Evolutionary conservation across 1,139 yeast species (phyloP).

Genomic region (Magnusiomyces sp.): DNA sequence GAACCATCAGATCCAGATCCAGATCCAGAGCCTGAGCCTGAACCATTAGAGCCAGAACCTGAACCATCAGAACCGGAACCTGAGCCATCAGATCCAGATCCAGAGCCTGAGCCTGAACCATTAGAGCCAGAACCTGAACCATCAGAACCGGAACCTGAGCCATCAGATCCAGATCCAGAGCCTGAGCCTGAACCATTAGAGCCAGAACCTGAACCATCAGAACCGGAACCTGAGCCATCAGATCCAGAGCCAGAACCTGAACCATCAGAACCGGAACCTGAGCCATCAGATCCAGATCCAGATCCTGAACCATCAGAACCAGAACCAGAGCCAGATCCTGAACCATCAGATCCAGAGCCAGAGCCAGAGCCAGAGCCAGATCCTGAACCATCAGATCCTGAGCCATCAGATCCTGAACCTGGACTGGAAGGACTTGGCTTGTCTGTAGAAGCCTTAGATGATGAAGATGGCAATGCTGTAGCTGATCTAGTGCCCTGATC

Average conservation of each 20-base stretch:
- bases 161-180: slow-evolving; percentile 2
- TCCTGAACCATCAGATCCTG: too few relatives aligned
- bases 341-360: slow-evolving; percentile 7
- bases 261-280: slow-evolving; percentile 1
- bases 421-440: not conserved
- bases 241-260: slow-evolving; percentile 3
- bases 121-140: slow-evolving; percentile 2
- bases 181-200: slow-evolving; percentile 5
- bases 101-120: slow-evolving; percentile 4
- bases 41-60: slow-evolving; percentile 5
- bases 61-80: slow-evolving; percentile 4
- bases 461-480: too few relatives aligned
- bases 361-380: too few relatives aligned
- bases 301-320: not conserved
- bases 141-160: slow-evolving; percentile 6
- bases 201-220: slow-evolving; percentile 4
- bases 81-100: slow-evolving; percentile 3
- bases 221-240: slow-evolving; percentile 2
- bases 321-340: too few relatives aligned
- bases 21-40: too few relatives aligned
- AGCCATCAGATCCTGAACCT: slow-evolving; percentile 2
- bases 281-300: slow-evolving; percentile 4
- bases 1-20: slow-evolving; percentile 4
- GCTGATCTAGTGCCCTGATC: too few relatives aligned
- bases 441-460: too few relatives aligned